Evolutionary conservation across 352 stramenopile genomes (phyloP), one percentile per base, ranked within the genome.

Genomic region (Globisporangium nunn): DNA sequence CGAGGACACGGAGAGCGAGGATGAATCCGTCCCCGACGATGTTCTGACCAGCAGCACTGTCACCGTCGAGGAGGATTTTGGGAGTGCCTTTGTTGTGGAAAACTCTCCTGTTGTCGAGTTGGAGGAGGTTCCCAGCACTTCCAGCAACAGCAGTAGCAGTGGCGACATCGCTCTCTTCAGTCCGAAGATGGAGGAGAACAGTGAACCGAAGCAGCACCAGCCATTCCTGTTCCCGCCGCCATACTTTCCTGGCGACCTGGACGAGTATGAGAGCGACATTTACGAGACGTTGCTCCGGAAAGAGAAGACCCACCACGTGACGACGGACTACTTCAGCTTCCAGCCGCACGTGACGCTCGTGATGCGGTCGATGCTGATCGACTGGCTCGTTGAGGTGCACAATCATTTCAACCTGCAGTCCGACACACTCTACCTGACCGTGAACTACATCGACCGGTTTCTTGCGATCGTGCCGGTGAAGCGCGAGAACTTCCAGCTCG

Each of bases 391-490:
- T 40, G 97, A 99, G 67, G 95, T 99, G 37, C 97, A 99, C 78
- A 71, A 98, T 46, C 98, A 98, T 62, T 99, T 99, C 72, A 97
- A 98, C 68, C 87, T 99, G 10, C 71, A 96, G 53, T 80, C 90
- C 6, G 93, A 99, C 64, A 99, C 97, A 12, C 77, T 99, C 30
- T 99, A 98, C 71, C 79, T 99, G 35, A 97, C 92, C 8, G 81
- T 99, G 35, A 99, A 99, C 67, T 88, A 99, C 63, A 96, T 99
- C 58, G 97, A 99, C 72, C 91, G 97, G 23, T 99, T 98, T 71
- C 75, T 99, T 7, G 75, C 92, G 50, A 76, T 81, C 18, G 71
- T 78, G 18, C 57, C 89, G 44, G 93, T 99, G 5, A 87, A 84
- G 18, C 83, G 93, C 31, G 83, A 88, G 40, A 95, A 98, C 56